Base-by-base conservation (phyloP, 345 rosid genomes). In the Erodium maritimum region DNA sequence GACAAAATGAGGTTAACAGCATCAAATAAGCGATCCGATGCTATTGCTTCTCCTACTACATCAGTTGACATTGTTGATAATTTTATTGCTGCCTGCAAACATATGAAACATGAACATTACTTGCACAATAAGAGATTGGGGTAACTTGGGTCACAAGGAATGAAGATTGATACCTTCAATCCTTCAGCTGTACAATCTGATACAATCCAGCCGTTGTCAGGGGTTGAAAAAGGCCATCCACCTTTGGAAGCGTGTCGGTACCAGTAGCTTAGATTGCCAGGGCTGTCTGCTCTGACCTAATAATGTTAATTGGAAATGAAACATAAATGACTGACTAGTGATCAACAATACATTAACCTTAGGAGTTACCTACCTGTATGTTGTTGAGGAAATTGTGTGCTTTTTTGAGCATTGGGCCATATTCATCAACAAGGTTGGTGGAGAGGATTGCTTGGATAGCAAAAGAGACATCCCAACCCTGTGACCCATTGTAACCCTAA, bases 171-270 rank as follows among this genome's bases (percentile, higher is more conserved):
- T 54, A 74, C 86, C 83, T 84, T 80, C 18, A 87, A 69, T 23
- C 76, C 82, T 75, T 87, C 95, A 0, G 85, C 69, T 2, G 90
- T 69, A 59, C 82, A 74, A 61, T 87, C 87, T 0, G 95, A 79
- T 13, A 74, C 84, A n/a, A 69, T 73, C 91, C 95, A 87, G 5
- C 81, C 83, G 50, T 82, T 68, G 33, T 87, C 91, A 0, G 73
- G 71, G 13, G 84, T 84, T 1, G 91, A 84, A 75, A 87, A 87
- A 54, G 87, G 73, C 91, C 95, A 87, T 50, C 85, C 95, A 52
- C 91, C 95, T 14, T 74, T 79, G 0, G 79, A 62, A 34, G 77
- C 61, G 65, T 87, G 87, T 9, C 87, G 78, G 19, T 82, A 78
- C 84, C 90, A 84, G 10, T 20, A 4, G 13, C 54, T 60, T 2